phyloP scores from a whole-genome alignment of 345 rosid genomes.

The Rhodamnia argentea region DNA sequence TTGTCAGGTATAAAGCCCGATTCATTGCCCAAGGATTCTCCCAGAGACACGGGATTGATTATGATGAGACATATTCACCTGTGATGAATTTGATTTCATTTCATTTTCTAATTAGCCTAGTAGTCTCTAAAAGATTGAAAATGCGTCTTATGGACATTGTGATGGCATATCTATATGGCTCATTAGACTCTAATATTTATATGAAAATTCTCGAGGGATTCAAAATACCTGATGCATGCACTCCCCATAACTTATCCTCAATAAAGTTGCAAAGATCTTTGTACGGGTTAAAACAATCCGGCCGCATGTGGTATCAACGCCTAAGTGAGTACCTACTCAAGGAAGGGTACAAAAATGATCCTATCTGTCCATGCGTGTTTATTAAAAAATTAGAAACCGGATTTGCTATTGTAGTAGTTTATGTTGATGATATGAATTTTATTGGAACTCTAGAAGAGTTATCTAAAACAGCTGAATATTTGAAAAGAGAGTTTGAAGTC shows the following conservation, averaged over 20 bases:
- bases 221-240: not conserved
- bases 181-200: not conserved
- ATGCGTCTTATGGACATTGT: too few species aligned
- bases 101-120: not conserved
- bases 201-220: not conserved
- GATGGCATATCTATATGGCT: too few species aligned
- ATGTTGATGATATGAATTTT: too few species aligned
- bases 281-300: not conserved
- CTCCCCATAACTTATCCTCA: not conserved
- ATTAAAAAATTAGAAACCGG: not conserved
- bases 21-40: not conserved
- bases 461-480: not conserved
- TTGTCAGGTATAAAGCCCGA: not conserved
- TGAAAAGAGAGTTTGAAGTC: not conserved
- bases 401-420: not conserved
- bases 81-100: not conserved
- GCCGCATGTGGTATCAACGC: not conserved
- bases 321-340: not conserved
- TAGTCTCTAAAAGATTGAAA: not conserved
- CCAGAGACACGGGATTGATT: not conserved
- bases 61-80: not conserved
- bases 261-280: not conserved
- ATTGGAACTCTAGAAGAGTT: not conserved
- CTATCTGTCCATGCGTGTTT: not conserved
- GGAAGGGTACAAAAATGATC: not conserved